A percentile compares a stretch with the other conserved stretches of the same genome.
Conservation (phyloP, 768 basidiomycete species). For the Nidularia pulvinata region DNA sequence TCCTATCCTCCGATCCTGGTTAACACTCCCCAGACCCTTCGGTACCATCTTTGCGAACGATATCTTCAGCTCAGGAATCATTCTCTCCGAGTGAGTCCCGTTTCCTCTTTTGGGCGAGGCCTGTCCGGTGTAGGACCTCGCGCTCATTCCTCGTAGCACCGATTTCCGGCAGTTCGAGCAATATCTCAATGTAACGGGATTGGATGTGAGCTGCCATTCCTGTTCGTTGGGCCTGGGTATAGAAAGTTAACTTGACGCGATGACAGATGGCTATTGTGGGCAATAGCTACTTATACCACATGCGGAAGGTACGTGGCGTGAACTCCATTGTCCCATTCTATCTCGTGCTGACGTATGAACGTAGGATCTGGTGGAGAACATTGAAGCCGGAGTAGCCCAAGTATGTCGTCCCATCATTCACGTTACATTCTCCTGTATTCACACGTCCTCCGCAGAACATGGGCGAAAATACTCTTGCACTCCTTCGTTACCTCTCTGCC, state of each 20-base stretch:
- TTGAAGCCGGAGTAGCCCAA: conserved; percentile 80
- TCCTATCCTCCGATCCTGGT: neutral
- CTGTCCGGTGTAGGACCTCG: neutral
- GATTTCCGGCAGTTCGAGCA: conserved; percentile 95
- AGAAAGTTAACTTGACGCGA: neutral
- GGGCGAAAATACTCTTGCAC: conserved; percentile 84
- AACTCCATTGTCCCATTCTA: no score
- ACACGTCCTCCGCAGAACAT: conserved; percentile 58
- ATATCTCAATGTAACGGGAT: conserved; percentile 87
- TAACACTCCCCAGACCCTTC: conserved; percentile 54
- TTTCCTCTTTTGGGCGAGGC: neutral
- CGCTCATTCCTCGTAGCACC: conserved; percentile 51
- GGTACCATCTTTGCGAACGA: conserved; percentile 92
- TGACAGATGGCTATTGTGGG: conserved; percentile 86
- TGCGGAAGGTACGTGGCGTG: conserved; percentile 48
- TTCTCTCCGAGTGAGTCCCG: conserved; percentile 81
- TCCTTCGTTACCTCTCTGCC: conserved; percentile 75
- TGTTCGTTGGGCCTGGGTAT: neutral
- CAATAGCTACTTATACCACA: conserved; percentile 94
- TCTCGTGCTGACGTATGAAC: no score
- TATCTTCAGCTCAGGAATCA: conserved; percentile 88
- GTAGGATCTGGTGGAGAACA: conserved; percentile 78
- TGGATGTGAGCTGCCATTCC: conserved; percentile 62
- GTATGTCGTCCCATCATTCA: conserved; percentile 11
- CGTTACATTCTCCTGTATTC: neutral